Conservation (phyloP, 441 rosid species). For the Pelargonium exstipulatum region DNA sequence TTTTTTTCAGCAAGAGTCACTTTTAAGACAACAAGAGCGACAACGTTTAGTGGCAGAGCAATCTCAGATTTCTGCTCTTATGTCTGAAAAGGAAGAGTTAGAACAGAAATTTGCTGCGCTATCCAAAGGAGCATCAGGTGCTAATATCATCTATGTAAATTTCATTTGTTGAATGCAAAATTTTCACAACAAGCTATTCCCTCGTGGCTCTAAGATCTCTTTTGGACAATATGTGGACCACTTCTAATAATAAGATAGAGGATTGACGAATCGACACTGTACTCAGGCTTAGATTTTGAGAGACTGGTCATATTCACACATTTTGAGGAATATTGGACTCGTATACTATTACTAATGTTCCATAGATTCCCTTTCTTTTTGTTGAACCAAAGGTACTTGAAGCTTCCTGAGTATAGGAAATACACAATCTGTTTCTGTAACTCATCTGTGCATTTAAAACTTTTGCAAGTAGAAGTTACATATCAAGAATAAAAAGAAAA, state of each 20-base stretch:
- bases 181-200: background rate
- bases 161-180: background rate
- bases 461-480: conserved; percentile 4
- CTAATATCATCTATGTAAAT: conserved; percentile 26
- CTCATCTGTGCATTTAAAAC: background rate
- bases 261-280: background rate
- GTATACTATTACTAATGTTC: background rate
- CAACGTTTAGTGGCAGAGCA: conserved; percentile 56
- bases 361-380: background rate
- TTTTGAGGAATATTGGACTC: background rate
- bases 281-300: background rate
- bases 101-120: conserved; percentile 54
- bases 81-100: conserved; percentile 68
- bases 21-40: conserved; percentile 61
- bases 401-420: background rate
- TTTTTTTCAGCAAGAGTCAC: conserved; percentile 51
- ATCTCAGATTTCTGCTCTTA: conserved; percentile 47
- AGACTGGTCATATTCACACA: background rate
- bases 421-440: background rate
- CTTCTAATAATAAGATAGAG: background rate
- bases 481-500: background rate
- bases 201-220: background rate
- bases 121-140: conserved; percentile 52
- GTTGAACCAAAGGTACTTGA: background rate
- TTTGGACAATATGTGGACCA: background rate